Base-by-base conservation (phyloP, 208 protist genomes). In the Acanthamoeba lenticulata region DNA sequence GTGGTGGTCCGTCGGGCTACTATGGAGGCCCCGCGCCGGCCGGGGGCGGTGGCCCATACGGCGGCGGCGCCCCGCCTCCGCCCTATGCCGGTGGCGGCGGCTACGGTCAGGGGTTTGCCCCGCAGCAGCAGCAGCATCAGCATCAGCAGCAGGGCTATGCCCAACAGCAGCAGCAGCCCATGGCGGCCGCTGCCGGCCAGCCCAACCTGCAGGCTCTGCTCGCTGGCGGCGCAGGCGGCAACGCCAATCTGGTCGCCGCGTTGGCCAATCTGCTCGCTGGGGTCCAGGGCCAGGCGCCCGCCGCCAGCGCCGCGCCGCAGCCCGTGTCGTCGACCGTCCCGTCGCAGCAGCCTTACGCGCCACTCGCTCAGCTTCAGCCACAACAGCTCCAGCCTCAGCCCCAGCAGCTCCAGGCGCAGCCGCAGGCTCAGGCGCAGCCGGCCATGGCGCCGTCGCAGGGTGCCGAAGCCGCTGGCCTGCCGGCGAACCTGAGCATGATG, bases 361-460 rank as follows among this genome's bases (percentile, higher is more conserved):
- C 72, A 7, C 9, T 34, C 40, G 72, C 72, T 52, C n/a, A n/a
- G n/a, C n/a, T n/a, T n/a, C n/a, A n/a, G n/a, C 81, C 49, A 17
- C 44, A 90, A 40, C 24, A 29, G 81, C 49, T 7, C 5, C 38
- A 57, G 42, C 47, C 47, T n/a, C 44, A 90, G 81, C 81, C 15
- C 19, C 81, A 90, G 81, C 49, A 86, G 40, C 44, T 86, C 38
- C 79, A 62, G 24, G 38, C 29, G 17, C 79, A 62, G 79, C 79
- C 9, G n/a, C 79, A 60, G 45, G 38, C 21, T 13, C 47, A 60
- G 38, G 19, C 9, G 79, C 79, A 88, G 79, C 34, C 13, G 29
- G 27, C 40, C 21, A 27, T 21, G 4, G n/a, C 57, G 24, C 24
- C 57, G 4, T 36, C 83, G 2, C 52, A 40, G 29, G 7, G 47